Percentiles rank a stretch among this genome's conserved stretches.
Evolutionary conservation across 2,329 filamentous ascomycete genomes (phyloP).

Genomic region (Coniochaeta ligniaria): DNA sequence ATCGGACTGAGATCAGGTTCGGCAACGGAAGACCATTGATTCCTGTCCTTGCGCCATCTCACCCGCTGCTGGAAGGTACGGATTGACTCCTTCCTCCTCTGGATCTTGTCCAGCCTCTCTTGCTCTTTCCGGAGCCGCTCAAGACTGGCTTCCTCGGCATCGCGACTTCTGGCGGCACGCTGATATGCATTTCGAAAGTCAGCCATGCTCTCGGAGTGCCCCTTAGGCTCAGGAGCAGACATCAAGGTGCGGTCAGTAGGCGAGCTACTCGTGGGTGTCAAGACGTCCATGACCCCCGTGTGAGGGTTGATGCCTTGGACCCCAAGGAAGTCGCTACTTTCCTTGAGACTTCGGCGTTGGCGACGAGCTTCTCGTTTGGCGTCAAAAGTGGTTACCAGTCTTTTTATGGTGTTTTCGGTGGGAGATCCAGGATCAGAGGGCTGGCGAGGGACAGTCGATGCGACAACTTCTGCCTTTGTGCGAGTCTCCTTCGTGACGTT

Average conservation of each 20-base stretch:
- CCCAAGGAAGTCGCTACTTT: conserved; percentile 51
- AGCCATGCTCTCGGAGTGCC: neutral
- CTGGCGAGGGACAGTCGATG: neutral
- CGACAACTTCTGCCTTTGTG: neutral
- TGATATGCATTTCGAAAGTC: neutral
- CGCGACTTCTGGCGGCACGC: conserved; percentile 8
- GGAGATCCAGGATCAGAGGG: neutral
- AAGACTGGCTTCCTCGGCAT: conserved; percentile 18
- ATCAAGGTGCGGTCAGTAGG: conserved; percentile 20
- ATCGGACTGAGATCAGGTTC: conserved; percentile 44
- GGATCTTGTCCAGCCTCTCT: conserved; percentile 35
- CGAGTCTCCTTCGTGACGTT: neutral
- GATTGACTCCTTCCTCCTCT: conserved; percentile 29
- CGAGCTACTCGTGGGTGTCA: conserved; percentile 42
- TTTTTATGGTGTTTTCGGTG: neutral
- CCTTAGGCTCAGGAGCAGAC: neutral
- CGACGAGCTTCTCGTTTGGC: conserved; percentile 27
- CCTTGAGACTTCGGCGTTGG: conserved; percentile 38
- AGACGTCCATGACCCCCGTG: conserved; percentile 44
- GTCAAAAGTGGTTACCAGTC: conserved; percentile 12
- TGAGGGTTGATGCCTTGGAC: conserved; percentile 51
- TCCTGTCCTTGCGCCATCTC: conserved; percentile 35
- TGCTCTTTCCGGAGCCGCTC: conserved; percentile 26
- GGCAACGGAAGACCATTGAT: conserved; percentile 44
- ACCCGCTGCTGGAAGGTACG: conserved; percentile 24